Evolutionary conservation across 2,329 filamentous ascomycete genomes (phyloP).

Genomic region (Xylariaceae sp.): DNA sequence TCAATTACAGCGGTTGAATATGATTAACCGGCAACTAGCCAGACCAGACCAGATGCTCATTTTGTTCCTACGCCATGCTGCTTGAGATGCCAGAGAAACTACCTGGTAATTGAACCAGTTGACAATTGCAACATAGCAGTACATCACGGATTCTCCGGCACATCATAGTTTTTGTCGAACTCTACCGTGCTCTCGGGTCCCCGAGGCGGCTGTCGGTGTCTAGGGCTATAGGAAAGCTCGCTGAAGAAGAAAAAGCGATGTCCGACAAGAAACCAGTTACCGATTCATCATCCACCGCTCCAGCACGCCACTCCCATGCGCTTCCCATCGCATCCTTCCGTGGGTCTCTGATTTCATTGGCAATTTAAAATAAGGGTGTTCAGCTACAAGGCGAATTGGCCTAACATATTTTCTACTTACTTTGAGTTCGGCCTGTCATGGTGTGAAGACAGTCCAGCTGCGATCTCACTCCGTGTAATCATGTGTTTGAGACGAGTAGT

Average conservation of each 20-base stretch:
- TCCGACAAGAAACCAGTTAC: conserved; percentile 45
- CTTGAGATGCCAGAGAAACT: too few species aligned
- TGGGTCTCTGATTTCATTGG: conserved; percentile 35
- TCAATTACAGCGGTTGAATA: too few species aligned
- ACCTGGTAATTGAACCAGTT: too few species aligned
- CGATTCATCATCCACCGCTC: conserved; percentile 33
- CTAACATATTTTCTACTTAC: neutral
- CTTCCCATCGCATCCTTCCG: conserved; percentile 50
- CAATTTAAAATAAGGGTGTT: conserved; percentile 5
- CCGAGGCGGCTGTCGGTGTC: too few species aligned
- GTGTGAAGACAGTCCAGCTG: neutral
- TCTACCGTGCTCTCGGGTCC: conserved; percentile 2
- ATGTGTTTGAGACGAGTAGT: neutral
- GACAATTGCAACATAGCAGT: too few species aligned
- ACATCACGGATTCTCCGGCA: too few species aligned
- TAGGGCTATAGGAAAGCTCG: conserved; percentile 8
- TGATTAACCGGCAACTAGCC: too few species aligned
- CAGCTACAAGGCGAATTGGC: neutral
- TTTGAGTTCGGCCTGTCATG: neutral
- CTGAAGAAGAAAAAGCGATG: conserved; percentile 31
- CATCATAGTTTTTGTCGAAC: conserved; percentile 6
- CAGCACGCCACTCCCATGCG: conserved; percentile 40
- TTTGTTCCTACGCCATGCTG: too few species aligned
- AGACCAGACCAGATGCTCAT: too few species aligned
- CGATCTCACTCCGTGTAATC: neutral